Evolutionary conservation across 805 yeast species (phyloP), one percentile per base, ranked within the genome.

Genomic region (Candida parachauliodes): DNA sequence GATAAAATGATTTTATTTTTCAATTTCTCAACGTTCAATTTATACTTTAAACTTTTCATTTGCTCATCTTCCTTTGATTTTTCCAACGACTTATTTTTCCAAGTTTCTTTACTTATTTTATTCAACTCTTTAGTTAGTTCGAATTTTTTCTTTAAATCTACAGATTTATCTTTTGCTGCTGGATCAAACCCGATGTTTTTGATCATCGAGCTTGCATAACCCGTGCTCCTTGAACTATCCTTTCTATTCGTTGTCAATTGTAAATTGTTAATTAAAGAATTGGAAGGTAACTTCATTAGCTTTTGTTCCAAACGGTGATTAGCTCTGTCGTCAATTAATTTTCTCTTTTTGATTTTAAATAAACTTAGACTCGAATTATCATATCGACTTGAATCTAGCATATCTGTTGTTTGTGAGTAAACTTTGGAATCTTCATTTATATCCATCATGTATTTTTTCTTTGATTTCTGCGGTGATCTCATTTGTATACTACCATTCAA

Each of bases 401-500:
- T 40, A 70, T 49, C 27, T 39, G 51, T 25, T 23, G 15, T 12
- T 34, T 37, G 12, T 24, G 18, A 11, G 12, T 23, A n/a, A 4
- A 33, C 8, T 4, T 26, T 25, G 8, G 44, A 28, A 25, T 40
- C 44, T 32, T 43, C 42, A 18, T 37, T 47, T 41, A 24, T 43
- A 37, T 29, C 31, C 24, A 17, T 32, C 9, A 35, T 24, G 19
- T 14, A 37, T 6, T 21, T 14, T 12, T 34, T 10, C 33, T 65
- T 60, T 18, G 68, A 66, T 23, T 41, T 38, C 19, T 41, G 24
- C 4, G 88, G 80, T 5, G 87, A 74, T 48, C 78, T 71, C 59
- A 76, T 56, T 40, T 79, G 60, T 42, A 72, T 66, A 42, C 76
- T 62, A 11, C 84, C 76, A 56, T 79, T 84, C 37, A 91, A 66